Conservation (phyloP, 148 eudicot genomes). For the Simmondsia chinensis region DNA sequence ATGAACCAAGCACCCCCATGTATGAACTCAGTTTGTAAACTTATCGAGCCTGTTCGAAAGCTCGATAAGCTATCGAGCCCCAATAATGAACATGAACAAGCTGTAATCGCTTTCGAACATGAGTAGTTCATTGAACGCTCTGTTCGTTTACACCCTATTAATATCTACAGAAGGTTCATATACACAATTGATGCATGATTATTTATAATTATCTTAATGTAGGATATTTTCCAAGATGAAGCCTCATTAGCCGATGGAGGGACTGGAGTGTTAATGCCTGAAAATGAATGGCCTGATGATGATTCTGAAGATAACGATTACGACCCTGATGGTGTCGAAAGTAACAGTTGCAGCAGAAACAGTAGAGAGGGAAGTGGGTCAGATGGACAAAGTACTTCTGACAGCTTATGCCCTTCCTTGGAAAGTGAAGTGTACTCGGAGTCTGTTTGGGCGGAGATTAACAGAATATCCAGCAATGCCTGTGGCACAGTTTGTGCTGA, state of each 20-base stretch:
- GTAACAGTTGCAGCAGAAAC: conserved; percentile 20
- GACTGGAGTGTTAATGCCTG: conserved; percentile 25
- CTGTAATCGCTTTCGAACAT: no score
- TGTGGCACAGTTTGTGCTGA: conserved; percentile 32
- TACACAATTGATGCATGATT: no score
- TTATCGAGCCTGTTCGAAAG: no score
- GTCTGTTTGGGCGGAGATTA: conserved; percentile 23
- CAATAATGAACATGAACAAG: no score
- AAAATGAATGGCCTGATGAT: conserved; percentile 92
- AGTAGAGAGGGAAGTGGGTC: conserved; percentile 26
- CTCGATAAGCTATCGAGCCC: no score
- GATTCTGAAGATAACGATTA: conserved; percentile 92
- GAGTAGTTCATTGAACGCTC: no score
- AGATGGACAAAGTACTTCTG: conserved; percentile 34
- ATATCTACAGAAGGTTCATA: no score
- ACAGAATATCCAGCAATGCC: conserved; percentile 11
- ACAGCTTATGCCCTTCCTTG: conserved; percentile 45
- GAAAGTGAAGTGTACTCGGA: conserved; percentile 51
- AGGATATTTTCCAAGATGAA: conserved; percentile 91
- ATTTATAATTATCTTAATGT: conserved; percentile 10
- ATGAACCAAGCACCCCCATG: no score
- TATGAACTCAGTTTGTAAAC: no score
- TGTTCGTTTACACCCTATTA: no score
- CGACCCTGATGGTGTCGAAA: conserved; percentile 52
- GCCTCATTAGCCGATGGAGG: conserved; percentile 53